Evolutionary conservation across 2,329 filamentous ascomycete genomes (phyloP), one percentile per base, ranked within the genome.

Genomic region (Pseudonectria foliicola): DNA sequence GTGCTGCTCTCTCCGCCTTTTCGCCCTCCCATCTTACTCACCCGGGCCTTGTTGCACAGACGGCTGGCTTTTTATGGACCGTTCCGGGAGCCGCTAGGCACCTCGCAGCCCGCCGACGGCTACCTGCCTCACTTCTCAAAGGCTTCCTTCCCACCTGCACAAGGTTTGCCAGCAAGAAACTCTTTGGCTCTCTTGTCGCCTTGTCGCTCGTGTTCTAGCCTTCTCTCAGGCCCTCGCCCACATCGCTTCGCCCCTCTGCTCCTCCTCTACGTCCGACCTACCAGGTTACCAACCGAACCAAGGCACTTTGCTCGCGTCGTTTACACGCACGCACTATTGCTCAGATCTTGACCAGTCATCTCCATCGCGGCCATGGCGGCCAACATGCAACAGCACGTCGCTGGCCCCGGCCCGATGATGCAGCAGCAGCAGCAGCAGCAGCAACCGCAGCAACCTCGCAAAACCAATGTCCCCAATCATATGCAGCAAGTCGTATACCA

Each of bases 351-450:
- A 38, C 28, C 40, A 35, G 18, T 41, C 34, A 39, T 38, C 28
- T 37, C 33, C 29, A 38, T 38, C 42, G 67, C 67, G 64, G 69
- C 68, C 60, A 77, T 78, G 73, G 73, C 73, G 63, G 72, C 68
- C 54, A 76, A 75, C 48, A 70, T 77, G 61, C 68, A 21, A 21
- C 18, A 69, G 56, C 72, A 73, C 50, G 75, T 77, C 70, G 64
- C 60, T 53, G 61, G 59, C 41, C 62, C 59, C 45, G 64, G 61
- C 55, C 61, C 62, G 39, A 66, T 69, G 57, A 61, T 68, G 55
- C 61, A 62, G 48, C 61, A 65, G 42, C 64, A 67, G 41, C 18
- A 21, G 60, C 41, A 53, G 55, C 31, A 49, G 52, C 28, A 47
- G 45, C 33, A 40, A 35, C 23, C 5, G 18, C 18, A n/a, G n/a